Base-by-base conservation (phyloP, 2,329 filamentous ascomycete genomes). In the Aspergillus ibericus region DNA sequence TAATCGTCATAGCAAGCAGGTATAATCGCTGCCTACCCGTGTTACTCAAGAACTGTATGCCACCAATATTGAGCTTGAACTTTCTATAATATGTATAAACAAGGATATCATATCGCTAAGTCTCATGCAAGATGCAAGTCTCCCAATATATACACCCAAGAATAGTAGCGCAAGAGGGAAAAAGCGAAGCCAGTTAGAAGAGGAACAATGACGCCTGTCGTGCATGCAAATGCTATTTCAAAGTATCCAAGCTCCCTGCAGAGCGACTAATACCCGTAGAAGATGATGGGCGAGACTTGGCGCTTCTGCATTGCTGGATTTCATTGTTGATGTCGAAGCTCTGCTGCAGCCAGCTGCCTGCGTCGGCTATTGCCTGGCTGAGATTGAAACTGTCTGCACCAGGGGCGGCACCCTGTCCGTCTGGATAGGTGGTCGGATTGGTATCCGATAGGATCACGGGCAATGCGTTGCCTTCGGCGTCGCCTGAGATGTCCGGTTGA, bases 261-360 rank as follows among this genome's bases (percentile, higher is more conserved):
- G 62, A 57, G 15, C 35, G 44, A 8, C 48, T 53, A 4, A 46
- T 40, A 3, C 53, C 59, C 22, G 57, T 22, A 25, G 64, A 62
- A 27, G 64, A 61, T 6, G 64, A 49, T 10, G 61, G 56, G 6
- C 15, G 47, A 22, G 55, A 36, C n/a, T 52, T 60, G 3, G 53
- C 48, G 35, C 59, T 64, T 32, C 57, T 64, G 44, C 60, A 58
- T 6, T 63, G 57, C 40, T 61, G 61, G 42, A 69, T 59, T 6
- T 78, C 74, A 52, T 70, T 72, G 55, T 76, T 71, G 18, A 77
- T 67, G 59, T 79, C 76, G 63, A 77, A 79, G 58, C 74, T 78
- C 52, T 78, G 70, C 36, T 72, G 74, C n/a, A 80, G 64, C 70
- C 76, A 80, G 60, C 75, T 79, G 5, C 77, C 77, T 9, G 77